These are phyloP conservation scores for Rosa rugosa DNA, from an alignment of 306 rosid species.

Conservation along the genomic window DNA sequence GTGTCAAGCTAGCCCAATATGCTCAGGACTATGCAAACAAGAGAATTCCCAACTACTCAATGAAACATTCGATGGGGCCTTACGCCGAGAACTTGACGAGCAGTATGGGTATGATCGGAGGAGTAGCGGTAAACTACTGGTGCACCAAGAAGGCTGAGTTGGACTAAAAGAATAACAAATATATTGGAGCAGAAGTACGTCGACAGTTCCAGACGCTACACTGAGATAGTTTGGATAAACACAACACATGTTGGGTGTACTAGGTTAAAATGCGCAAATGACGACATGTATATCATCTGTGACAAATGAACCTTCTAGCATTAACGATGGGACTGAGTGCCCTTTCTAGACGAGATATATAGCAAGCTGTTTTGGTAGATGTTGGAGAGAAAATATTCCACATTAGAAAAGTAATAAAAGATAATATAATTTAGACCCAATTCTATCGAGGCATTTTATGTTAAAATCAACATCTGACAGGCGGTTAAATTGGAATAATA, in stretches of 20 bases:
- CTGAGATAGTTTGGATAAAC: slow-evolving; percentile 49
- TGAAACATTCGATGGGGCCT: slow-evolving; percentile 56
- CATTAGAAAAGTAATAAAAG: too few species aligned
- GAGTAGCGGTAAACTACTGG: slow-evolving; percentile 31
- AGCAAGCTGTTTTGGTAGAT: too few species aligned
- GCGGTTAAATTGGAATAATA: too few species aligned
- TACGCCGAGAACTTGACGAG: slow-evolving; percentile 53
- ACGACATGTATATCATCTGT: slow-evolving; percentile 42
- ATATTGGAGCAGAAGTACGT: slow-evolving; percentile 26
- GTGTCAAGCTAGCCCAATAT: slow-evolving; percentile 27
- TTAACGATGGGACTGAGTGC: too few species aligned
- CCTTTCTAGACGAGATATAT: too few species aligned
- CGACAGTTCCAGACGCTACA: slow-evolving; percentile 49
- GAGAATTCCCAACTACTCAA: slow-evolving; percentile 27
- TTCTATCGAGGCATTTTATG: too few species aligned
- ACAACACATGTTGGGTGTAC: slow-evolving; percentile 53
- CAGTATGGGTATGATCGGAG: slow-evolving; percentile 30
- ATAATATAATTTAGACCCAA: too few species aligned
- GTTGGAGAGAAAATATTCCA: too few species aligned
- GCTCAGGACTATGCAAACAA: slow-evolving; percentile 42
- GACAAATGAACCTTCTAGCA: slow-evolving; percentile 40
- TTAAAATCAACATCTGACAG: too few species aligned
- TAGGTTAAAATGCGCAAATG: slow-evolving; percentile 40
- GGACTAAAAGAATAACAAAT: slow-evolving; percentile 32
- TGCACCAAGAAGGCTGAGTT: slow-evolving; percentile 33